Conservation (phyloP, 208 protist species). For the Blechomonas ayalai region DNA sequence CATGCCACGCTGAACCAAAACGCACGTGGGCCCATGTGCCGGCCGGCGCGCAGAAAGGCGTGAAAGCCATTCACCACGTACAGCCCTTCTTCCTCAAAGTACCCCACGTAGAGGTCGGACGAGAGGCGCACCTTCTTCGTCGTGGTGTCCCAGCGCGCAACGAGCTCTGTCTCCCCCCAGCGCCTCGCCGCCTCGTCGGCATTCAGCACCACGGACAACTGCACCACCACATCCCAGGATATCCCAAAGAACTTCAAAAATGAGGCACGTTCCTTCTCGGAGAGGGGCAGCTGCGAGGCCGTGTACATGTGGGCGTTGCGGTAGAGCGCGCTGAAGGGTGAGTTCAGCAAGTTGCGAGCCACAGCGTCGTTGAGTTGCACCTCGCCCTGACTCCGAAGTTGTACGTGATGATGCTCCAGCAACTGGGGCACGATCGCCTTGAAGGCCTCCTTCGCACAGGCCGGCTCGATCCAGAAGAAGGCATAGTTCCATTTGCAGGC, state of each 20-base stretch:
- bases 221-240: conserved; percentile 53
- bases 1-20: conserved; percentile 67
- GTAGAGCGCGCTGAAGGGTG: conserved; percentile 42
- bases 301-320: conserved; percentile 53
- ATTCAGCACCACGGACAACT: conserved; percentile 63
- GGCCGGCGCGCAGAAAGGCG: conserved; percentile 41
- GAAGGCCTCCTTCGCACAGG: conserved; percentile 34
- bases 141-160: conserved; percentile 34
- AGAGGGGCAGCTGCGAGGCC: conserved; percentile 45
- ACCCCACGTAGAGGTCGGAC: conserved; percentile 52
- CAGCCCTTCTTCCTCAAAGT: conserved; percentile 50
- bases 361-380: conserved; percentile 37
- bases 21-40: conserved; percentile 34
- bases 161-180: conserved; percentile 28
- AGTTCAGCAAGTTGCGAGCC: conserved; percentile 42
- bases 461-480: conserved; percentile 79
- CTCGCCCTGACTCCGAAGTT: conserved; percentile 33
- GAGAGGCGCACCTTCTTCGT: conserved; percentile 53
- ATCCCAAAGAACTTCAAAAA: conserved; percentile 59
- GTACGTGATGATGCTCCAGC: conserved; percentile 35
- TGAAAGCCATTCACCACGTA: conserved; percentile 84
- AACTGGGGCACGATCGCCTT: conserved; percentile 23
- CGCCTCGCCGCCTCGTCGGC: conserved; percentile 38
- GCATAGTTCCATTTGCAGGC: conserved; percentile 45
- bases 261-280: conserved; percentile 18